A percentile compares a stretch with the other conserved stretches of the same genome.
Evolutionary conservation across 2,329 filamentous ascomycete species (phyloP).

Genomic region (Zarea fungicola): DNA sequence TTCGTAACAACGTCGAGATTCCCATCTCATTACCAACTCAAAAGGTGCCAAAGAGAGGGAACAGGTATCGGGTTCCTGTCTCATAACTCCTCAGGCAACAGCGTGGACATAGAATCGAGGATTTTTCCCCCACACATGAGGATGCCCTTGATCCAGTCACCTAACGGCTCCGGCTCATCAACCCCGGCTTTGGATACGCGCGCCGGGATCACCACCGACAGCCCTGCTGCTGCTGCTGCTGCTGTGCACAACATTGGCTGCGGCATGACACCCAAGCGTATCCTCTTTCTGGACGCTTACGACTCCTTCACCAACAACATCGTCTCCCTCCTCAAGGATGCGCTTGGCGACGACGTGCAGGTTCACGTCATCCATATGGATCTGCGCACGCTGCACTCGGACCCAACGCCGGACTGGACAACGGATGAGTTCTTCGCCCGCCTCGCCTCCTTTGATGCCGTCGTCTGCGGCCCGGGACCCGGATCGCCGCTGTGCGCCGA

Average conservation of each 20-base stretch:
- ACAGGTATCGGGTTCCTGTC: not conserved
- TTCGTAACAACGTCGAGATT: no score
- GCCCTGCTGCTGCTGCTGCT: not conserved
- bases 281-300: constrained; percentile 91
- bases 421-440: constrained; percentile 33
- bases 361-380: constrained; percentile 36
- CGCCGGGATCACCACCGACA: not conserved
- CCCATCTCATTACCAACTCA: no score
- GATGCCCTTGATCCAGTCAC: constrained; percentile 13
- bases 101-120: not conserved
- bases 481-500: constrained; percentile 64
- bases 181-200: constrained; percentile 3
- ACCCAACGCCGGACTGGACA: constrained; percentile 42
- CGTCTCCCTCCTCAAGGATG: constrained; percentile 69
- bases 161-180: constrained; percentile 1
- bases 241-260: not conserved
- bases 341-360: constrained; percentile 62
- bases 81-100: not conserved
- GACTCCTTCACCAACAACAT: constrained; percentile 98
- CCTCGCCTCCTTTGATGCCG: constrained; percentile 65
- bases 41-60: no score
- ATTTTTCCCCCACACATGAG: not conserved
- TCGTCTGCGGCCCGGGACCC: constrained; percentile 87
- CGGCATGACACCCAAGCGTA: constrained; percentile 30
- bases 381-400: constrained; percentile 59